These are phyloP conservation scores for Endocarpon pusillum DNA, from an alignment of 495 filamentous ascomycete genomes.

Conservation along the genomic window DNA sequence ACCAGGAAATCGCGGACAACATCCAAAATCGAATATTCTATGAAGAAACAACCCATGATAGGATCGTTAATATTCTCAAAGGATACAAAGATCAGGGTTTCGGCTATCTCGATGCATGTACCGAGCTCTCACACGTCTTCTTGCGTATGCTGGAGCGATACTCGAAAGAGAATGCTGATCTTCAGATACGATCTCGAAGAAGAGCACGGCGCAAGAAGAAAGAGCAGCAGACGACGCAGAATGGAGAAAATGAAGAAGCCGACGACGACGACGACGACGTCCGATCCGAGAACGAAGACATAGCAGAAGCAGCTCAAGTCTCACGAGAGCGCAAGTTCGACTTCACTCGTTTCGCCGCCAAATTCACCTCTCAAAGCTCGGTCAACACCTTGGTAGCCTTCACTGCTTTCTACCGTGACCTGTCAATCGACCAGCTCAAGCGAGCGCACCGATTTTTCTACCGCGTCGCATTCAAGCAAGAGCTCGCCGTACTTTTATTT, in stretches of 20 bases:
- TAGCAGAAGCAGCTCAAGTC: slow-evolving; percentile 44
- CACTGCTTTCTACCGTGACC: slow-evolving; percentile 61
- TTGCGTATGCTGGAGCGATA: slow-evolving; percentile 83
- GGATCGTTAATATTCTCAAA: slow-evolving; percentile 58
- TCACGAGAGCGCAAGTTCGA: slow-evolving; percentile 83
- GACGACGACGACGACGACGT: slow-evolving; percentile 29
- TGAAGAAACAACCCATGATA: slow-evolving; percentile 85
- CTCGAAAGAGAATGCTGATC: slow-evolving; percentile 80
- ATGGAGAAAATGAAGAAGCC: slow-evolving; percentile 16
- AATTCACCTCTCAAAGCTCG: slow-evolving; percentile 68
- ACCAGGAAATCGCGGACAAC: slow-evolving; percentile 96
- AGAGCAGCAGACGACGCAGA: slow-evolving; percentile 20
- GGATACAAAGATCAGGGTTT: slow-evolving; percentile 88
- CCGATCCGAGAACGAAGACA: slow-evolving; percentile 61
- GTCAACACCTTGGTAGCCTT: slow-evolving; percentile 81
- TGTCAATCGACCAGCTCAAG: slow-evolving; percentile 72
- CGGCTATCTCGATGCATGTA: slow-evolving; percentile 80
- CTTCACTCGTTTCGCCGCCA: slow-evolving; percentile 64
- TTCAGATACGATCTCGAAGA: slow-evolving; percentile 74
- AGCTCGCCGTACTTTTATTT: slow-evolving; percentile 74
- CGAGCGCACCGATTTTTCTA: slow-evolving; percentile 91
- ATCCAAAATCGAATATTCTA: slow-evolving; percentile 95
- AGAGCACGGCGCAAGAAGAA: slow-evolving; percentile 54
- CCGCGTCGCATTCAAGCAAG: slow-evolving; percentile 83
- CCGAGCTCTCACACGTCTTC: slow-evolving; percentile 82